Conservation (phyloP, 169 alveolate species). For the Plasmodium vivax region DNA sequence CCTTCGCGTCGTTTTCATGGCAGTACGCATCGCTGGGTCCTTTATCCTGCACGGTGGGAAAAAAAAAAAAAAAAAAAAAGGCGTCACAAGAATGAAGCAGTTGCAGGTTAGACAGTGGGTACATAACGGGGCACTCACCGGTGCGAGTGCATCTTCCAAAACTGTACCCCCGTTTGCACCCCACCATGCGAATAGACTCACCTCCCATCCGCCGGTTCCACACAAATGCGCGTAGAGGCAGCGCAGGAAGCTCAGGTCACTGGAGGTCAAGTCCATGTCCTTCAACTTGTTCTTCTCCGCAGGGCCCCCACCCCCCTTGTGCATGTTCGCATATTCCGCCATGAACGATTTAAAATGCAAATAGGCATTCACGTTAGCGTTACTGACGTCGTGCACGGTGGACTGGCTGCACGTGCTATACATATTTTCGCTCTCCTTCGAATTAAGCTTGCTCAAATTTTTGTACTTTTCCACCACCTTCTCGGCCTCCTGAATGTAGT, state of each 20-base stretch:
- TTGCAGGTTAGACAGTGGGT: neutral
- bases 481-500: conserved; percentile 68
- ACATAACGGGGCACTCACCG: neutral
- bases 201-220: conserved; percentile 16
- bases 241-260: conserved; percentile 11
- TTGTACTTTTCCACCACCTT: conserved; percentile 63
- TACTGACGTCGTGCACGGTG: neutral
- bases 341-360: conserved; percentile 31
- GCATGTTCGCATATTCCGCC: conserved; percentile 46
- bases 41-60: neutral
- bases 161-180: neutral
- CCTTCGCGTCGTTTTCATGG: conserved; percentile 14
- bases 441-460: conserved; percentile 31
- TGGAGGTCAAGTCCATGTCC: neutral
- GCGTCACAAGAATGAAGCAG: neutral
- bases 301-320: neutral
- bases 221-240: conserved; percentile 14
- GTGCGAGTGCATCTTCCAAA: neutral
- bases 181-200: neutral
- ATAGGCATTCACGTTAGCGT: conserved; percentile 20
- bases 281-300: conserved; percentile 11
- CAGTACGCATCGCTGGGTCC: neutral
- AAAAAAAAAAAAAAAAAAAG: neutral
- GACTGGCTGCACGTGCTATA: conserved; percentile 39
- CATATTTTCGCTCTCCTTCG: conserved; percentile 70